phyloP scores from a whole-genome alignment of 164 flowering plant genomes.

The Stephania yunnanensis region DNA sequence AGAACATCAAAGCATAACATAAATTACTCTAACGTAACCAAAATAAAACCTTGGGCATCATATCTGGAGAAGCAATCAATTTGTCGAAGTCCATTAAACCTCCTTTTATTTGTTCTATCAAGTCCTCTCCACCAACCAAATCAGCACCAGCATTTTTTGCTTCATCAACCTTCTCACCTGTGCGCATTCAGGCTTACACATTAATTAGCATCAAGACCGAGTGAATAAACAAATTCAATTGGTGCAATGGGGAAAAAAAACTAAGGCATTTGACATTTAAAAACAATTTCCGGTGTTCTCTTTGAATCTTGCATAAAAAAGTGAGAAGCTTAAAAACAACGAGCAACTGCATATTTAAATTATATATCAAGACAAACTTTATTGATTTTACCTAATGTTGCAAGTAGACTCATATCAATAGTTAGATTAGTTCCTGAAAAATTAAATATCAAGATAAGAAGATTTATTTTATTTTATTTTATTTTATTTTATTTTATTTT shows the following conservation, averaged over 20 bases:
- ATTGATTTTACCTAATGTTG: no score
- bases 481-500: no score
- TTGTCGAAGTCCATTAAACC: slow-evolving; percentile 98
- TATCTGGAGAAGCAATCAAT: slow-evolving; percentile 94
- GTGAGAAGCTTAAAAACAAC: not conserved
- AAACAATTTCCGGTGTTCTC: no score
- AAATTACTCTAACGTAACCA: slow-evolving; percentile 6
- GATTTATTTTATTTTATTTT: no score
- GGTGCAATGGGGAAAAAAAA: not conserved
- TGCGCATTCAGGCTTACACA: slow-evolving; percentile 12
- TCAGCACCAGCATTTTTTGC: slow-evolving; percentile 98
- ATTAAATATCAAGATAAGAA: no score
- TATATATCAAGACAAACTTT: no score
- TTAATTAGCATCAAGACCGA: slow-evolving; percentile 8
- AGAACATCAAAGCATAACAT: not conserved
- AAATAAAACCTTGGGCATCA: slow-evolving; percentile 90
- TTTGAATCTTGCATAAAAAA: no score
- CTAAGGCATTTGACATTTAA: no score
- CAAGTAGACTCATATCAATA: no score
- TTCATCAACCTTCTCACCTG: slow-evolving; percentile 94
- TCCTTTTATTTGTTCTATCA: slow-evolving; percentile 80
- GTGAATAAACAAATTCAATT: not conserved
- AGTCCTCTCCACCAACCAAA: slow-evolving; percentile 89
- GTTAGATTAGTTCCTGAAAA: no score
- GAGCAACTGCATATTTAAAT: no score